Percentiles rank a stretch among this genome's conserved stretches.
Conservation (phyloP, 106 monocot genomes). For the Allium fistulosum region DNA sequence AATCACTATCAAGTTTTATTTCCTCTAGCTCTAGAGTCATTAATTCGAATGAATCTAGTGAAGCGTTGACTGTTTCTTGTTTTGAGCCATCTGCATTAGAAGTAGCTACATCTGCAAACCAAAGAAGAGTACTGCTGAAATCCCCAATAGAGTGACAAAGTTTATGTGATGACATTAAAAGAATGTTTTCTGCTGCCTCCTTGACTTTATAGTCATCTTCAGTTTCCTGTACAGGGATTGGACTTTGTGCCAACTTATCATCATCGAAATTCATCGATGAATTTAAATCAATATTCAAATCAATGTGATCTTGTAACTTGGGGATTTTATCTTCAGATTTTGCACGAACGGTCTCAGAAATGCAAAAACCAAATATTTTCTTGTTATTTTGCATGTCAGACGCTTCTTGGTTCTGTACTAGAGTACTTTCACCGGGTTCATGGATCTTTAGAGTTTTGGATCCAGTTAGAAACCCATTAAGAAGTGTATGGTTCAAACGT, state of each 20-base stretch:
- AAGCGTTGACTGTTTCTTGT: slow-evolving; percentile 14
- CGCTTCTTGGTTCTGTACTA: too few species aligned
- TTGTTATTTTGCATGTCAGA: slow-evolving; percentile 3
- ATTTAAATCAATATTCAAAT: slow-evolving; percentile 38
- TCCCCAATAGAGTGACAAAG: background rate
- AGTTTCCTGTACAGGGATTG: slow-evolving; percentile 1
- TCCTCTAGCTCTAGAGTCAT: slow-evolving; percentile 61
- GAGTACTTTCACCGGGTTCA: background rate
- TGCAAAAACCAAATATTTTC: slow-evolving; percentile 18
- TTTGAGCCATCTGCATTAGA: slow-evolving; percentile 4
- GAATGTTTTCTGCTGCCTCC: slow-evolving; percentile 48
- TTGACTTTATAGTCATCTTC: slow-evolving; percentile 5
- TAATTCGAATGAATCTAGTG: slow-evolving; percentile 54
- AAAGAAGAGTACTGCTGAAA: slow-evolving; percentile 22
- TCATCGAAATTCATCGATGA: slow-evolving; percentile 9
- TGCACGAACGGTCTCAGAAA: slow-evolving; percentile 8
- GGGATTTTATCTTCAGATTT: background rate
- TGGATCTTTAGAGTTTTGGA: background rate
- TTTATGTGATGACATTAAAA: slow-evolving; percentile 27
- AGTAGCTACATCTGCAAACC: slow-evolving; percentile 50
- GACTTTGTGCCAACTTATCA: too few species aligned
- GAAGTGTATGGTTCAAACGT: slow-evolving; percentile 9
- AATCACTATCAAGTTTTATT: slow-evolving; percentile 34
- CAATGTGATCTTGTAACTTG: slow-evolving; percentile 14
- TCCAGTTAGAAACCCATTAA: background rate